These are phyloP conservation scores for Phytophthora agathidicida DNA, from an alignment of 352 stramenopile species.

Conservation along the genomic window DNA sequence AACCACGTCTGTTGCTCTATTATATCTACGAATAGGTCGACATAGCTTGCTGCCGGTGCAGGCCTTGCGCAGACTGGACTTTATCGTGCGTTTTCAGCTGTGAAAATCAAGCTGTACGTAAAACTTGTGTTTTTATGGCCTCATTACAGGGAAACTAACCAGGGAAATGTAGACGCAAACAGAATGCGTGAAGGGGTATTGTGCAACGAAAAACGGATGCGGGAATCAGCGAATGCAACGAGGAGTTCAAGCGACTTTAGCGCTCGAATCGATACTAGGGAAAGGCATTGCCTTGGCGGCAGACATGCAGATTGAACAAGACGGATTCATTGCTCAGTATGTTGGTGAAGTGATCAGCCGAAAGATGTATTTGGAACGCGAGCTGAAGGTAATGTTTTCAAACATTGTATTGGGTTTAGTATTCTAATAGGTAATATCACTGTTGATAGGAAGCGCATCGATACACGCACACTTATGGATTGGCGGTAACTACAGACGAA, in stretches of 20 bases:
- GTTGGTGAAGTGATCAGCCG: conserved; percentile 2
- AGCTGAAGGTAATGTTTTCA: not conserved
- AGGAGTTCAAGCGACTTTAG: not conserved
- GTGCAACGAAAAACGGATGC: not conserved
- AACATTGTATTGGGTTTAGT: not conserved
- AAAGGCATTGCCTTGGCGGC: conserved; percentile 3
- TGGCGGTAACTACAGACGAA: not conserved
- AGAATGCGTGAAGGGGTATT: not conserved
- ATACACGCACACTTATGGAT: not conserved
- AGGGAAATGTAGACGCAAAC: not conserved
- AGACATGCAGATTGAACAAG: too few species aligned
- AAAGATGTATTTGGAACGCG: not conserved
- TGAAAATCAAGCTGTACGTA: conserved; percentile 7
- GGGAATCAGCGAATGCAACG: conserved; percentile 8
- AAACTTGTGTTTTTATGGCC: not conserved
- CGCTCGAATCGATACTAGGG: not conserved
- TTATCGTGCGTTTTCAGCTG: not conserved
- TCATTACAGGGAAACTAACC: not conserved
- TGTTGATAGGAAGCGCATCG: not conserved
- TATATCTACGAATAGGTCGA: not conserved
- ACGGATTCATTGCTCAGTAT: not conserved
- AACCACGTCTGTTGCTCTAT: not conserved
- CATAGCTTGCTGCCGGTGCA: conserved; percentile 1
- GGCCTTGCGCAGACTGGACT: not conserved
- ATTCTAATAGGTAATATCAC: too few species aligned